Evolutionary conservation across 176 grass and related monocot species (phyloP), one percentile per base, ranked within the genome.

Genomic region (Dendrocalamus sinicus): DNA sequence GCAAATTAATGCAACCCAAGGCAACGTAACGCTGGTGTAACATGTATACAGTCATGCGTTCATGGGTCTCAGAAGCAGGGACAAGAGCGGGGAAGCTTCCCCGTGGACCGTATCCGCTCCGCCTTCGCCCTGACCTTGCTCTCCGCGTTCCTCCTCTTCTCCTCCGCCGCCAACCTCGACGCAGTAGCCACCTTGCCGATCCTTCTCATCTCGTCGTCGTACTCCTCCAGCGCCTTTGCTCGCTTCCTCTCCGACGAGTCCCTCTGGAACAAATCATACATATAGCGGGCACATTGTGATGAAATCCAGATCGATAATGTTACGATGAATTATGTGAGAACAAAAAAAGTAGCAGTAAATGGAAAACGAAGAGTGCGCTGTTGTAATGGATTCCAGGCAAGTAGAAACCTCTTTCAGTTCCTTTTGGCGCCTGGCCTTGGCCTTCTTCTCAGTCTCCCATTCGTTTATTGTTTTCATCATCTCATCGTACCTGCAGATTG

Each of bases 381-480:
- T 17, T 47, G 44, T 51, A 48, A 70, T 65, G 66, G 4, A 67
- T 35, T 67, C 19, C 30, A 2, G n/a, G 30, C 9, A 45, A 71
- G 61, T 62, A 52, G 11, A 80, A 75, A 97, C 96, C 93, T 95
- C 57, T 84, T 86, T 92, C 12, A 51, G 80, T 4, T 89, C 63
- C 88, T 81, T 86, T 20, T 83, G 78, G 26, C 80, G 70, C 88
- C 80, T 87, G 11, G 93, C 90, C 73, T 94, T 94, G 51, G 64
- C 70, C 86, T 85, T 92, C 88, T 92, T 95, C 73, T 92, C 83
- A 6, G 55, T 65, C 88, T 94, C 93, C 96, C 93, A 95, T 84
- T 94, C 88, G 3, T 75, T 75, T 71, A 94, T 94, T 5, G 83
- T 91, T 14, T 28, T 3, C 67, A 87, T 92, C 22, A 78, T 87